Conservation (phyloP, 163 green algal genomes). For the Volvox carteri region DNA sequence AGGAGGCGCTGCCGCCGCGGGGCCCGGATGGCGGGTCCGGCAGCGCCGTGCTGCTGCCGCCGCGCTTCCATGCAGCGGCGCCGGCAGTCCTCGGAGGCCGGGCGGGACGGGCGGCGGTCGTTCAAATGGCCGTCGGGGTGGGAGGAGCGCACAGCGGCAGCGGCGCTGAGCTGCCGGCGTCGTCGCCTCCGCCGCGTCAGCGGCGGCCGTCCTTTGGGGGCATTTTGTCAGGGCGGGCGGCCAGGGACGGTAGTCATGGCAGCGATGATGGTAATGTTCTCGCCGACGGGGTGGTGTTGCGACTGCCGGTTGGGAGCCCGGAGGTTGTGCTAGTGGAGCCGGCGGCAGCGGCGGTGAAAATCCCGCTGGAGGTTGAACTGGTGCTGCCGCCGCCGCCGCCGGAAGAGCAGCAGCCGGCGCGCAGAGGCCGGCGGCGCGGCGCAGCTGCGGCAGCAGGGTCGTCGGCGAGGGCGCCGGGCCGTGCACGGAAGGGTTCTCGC, state of each 20-base stretch:
- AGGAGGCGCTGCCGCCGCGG: neutral
- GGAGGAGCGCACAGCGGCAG: no score
- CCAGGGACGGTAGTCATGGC: neutral
- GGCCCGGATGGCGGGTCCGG: neutral
- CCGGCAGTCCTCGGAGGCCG: no score
- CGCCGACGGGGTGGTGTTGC: no score
- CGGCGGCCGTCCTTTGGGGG: neutral
- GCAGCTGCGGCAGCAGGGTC: neutral
- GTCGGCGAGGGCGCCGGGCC: neutral
- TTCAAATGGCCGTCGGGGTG: no score
- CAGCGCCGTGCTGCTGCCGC: no score
- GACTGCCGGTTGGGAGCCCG: no score
- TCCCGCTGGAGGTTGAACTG: neutral
- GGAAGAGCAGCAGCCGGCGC: neutral
- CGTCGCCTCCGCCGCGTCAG: neutral
- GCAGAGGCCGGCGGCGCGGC: conserved; percentile 1
- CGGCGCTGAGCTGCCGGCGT: no score
- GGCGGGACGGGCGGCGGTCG: no score
- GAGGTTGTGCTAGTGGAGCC: no score
- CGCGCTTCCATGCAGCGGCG: neutral
- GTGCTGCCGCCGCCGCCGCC: neutral
- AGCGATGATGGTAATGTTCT: neutral
- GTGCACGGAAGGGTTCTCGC: neutral
- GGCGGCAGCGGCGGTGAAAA: neutral
- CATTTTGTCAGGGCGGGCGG: no score